phyloP scores from a whole-genome alignment of 768 basidiomycete species.

The Leucosporidium yakuticum region DNA sequence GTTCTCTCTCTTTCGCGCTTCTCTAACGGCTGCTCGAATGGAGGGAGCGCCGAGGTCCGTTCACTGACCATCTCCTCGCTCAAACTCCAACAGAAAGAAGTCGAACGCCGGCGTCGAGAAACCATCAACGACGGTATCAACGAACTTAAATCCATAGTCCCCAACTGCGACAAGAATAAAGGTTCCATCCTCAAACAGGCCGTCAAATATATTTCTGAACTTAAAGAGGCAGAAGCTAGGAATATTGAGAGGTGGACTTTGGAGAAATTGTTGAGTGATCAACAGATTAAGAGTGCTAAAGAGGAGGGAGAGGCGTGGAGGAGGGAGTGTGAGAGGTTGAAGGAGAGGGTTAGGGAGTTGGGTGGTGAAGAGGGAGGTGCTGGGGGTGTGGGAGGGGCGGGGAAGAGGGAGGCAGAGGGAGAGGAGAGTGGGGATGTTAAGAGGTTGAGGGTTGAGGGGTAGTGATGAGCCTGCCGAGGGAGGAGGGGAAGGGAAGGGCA shows the following conservation, averaged over 20 bases:
- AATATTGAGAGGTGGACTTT: conserved; percentile 92
- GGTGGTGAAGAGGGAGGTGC: too few relatives aligned
- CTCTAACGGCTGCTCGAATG: too few relatives aligned
- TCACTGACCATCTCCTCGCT: background rate
- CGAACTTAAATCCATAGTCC: background rate
- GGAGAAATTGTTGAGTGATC: conserved; percentile 85
- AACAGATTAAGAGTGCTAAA: conserved; percentile 39
- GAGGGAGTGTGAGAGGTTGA: too few relatives aligned
- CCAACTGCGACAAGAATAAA: conserved; percentile 48
- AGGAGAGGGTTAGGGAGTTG: too few relatives aligned
- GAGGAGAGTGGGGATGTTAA: too few relatives aligned
- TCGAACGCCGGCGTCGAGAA: conserved; percentile 86
- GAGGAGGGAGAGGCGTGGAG: too few relatives aligned
- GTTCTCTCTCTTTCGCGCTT: background rate
- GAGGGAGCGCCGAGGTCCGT: background rate
- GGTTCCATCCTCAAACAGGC: conserved; percentile 81
- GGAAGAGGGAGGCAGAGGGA: too few relatives aligned
- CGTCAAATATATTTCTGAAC: conserved; percentile 82
- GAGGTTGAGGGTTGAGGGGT: too few relatives aligned
- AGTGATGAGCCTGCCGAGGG: too few relatives aligned
- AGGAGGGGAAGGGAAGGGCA: too few relatives aligned
- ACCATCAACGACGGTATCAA: conserved; percentile 92
- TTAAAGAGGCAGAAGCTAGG: conserved; percentile 82
- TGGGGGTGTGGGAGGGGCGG: too few relatives aligned
- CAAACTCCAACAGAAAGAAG: conserved; percentile 89